These are phyloP conservation scores for Irpex lacteus DNA, from an alignment of 1,284 basidiomycete genomes.

Conservation along the genomic window DNA sequence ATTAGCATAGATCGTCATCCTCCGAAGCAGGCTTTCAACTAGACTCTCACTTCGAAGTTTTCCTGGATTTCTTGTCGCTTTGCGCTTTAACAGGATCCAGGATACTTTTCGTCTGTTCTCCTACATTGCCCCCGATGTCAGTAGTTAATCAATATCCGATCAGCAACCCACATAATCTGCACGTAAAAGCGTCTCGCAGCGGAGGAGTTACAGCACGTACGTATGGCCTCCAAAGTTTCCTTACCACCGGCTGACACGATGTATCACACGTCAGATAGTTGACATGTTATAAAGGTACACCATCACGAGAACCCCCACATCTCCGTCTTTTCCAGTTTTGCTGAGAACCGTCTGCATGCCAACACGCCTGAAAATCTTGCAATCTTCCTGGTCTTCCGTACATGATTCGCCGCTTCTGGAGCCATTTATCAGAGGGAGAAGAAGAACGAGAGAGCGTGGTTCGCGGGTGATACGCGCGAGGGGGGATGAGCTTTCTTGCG, in stretches of 20 bases:
- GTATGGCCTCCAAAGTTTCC: neutral
- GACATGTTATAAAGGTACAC: neutral
- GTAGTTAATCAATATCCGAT: neutral
- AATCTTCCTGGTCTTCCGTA: neutral
- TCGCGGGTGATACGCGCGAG: neutral
- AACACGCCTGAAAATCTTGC: neutral
- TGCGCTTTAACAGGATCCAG: neutral
- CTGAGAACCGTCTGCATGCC: neutral
- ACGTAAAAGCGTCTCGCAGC: neutral
- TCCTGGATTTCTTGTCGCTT: neutral
- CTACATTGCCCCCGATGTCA: neutral
- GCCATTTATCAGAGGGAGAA: neutral
- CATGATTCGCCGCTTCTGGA: neutral
- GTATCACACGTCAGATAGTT: neutral
- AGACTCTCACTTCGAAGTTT: neutral
- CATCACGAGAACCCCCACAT: neutral
- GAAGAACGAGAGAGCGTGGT: neutral
- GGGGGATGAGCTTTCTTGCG: neutral
- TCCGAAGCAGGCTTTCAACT: neutral
- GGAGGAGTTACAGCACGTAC: neutral
- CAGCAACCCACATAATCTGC: neutral
- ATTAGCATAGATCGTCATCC: no score
- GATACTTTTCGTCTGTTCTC: neutral
- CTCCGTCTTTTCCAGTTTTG: neutral
- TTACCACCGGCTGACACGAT: neutral